Conservation (phyloP, 805 yeast species). For the Komagataella pastoris region DNA sequence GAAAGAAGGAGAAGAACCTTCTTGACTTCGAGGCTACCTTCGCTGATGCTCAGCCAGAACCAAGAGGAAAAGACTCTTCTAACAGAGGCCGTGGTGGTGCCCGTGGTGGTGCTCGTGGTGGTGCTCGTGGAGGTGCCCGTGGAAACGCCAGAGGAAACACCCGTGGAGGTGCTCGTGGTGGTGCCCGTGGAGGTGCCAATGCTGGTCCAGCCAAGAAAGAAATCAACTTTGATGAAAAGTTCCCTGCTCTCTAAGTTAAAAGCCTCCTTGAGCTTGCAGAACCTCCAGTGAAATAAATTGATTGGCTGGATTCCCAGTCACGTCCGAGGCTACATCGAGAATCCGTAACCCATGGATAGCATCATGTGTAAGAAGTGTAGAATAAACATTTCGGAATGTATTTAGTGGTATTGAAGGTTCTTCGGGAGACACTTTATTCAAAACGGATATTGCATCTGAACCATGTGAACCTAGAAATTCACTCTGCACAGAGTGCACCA, state of each 20-base stretch:
- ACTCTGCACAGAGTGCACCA: background rate
- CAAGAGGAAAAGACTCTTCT: slow-evolving; percentile 15
- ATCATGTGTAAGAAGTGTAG: background rate
- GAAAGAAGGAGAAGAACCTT: slow-evolving; percentile 75
- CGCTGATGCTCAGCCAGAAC: slow-evolving; percentile 38
- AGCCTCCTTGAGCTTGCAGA: background rate
- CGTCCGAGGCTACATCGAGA: background rate
- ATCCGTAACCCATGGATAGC: background rate
- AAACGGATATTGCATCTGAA: background rate
- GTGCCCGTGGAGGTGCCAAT: slow-evolving; percentile 18
- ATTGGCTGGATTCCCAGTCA: background rate
- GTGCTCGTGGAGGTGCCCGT: slow-evolving; percentile 10
- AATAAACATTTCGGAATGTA: background rate
- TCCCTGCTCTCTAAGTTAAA: slow-evolving; percentile 47
- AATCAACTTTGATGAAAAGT: slow-evolving; percentile 44
- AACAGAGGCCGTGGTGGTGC: slow-evolving; percentile 15
- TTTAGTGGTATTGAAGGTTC: background rate
- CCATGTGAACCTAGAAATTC: background rate
- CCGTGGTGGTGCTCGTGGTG: slow-evolving; percentile 6
- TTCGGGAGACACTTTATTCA: background rate
- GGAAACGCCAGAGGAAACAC: slow-evolving; percentile 11
- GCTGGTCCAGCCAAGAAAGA: slow-evolving; percentile 11
- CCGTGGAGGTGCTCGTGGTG: slow-evolving; percentile 16
- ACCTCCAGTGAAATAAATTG: background rate
- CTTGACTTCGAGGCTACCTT: slow-evolving; percentile 66